phyloP scores from a whole-genome alignment of 208 protist species.

The Trichomonas tenax region DNA sequence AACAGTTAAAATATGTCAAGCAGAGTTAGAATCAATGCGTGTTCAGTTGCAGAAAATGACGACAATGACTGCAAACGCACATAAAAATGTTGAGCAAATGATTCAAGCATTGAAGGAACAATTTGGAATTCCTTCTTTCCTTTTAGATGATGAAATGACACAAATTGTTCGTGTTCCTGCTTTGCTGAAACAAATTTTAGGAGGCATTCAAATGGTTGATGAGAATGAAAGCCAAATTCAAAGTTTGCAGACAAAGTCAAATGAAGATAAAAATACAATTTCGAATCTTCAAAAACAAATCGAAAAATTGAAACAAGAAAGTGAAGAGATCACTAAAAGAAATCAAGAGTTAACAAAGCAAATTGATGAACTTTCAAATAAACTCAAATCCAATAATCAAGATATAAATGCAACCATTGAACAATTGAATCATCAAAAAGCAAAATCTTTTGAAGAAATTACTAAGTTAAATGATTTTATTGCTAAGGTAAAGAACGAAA shows the following conservation, averaged over 20 bases:
- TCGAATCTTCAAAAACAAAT: neutral
- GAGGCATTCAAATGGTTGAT: neutral
- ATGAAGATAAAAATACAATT: neutral
- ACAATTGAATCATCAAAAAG: too few species aligned
- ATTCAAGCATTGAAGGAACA: neutral
- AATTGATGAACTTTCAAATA: too few species aligned
- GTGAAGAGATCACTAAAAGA: too few species aligned
- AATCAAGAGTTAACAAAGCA: too few species aligned
- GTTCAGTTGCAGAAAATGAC: neutral
- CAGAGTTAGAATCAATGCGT: neutral
- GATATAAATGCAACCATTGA: too few species aligned
- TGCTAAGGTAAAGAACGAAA: too few species aligned
- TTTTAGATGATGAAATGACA: neutral
- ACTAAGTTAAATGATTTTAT: too few species aligned
- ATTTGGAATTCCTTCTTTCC: neutral
- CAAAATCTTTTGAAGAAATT: too few species aligned
- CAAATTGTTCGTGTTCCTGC: neutral
- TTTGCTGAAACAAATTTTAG: neutral
- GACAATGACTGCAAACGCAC: neutral
- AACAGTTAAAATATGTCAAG: neutral
- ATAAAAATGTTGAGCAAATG: neutral
- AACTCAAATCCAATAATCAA: too few species aligned
- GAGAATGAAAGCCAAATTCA: neutral
- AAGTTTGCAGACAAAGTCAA: neutral
- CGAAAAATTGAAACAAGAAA: neutral